Evolutionary conservation across 768 basidiomycete species (phyloP).

Genomic region (Termitomyces sp.): DNA sequence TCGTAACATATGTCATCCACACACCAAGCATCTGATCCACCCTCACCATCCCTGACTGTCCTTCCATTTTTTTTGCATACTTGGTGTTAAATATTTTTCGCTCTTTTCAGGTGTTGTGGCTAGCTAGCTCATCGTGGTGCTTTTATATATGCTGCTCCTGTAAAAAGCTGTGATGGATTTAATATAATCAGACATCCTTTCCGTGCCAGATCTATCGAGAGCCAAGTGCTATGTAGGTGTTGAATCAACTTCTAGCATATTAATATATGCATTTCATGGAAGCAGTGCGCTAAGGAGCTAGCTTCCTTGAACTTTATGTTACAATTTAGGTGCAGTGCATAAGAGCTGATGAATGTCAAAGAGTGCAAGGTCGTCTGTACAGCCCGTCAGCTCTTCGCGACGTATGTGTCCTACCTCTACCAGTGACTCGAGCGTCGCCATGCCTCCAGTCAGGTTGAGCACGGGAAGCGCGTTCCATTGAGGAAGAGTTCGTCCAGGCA

Average conservation of each 20-base stretch:
- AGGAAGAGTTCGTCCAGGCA: slow-evolving; percentile 56
- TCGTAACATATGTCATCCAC: neutral
- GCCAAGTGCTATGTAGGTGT: neutral
- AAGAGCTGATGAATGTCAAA: slow-evolving; percentile 25
- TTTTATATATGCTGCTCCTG: neutral
- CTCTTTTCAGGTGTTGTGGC: neutral
- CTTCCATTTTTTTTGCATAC: neutral
- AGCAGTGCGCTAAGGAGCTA: neutral
- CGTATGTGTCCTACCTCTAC: slow-evolving; percentile 30
- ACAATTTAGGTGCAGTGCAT: slow-evolving; percentile 14
- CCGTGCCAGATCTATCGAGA: neutral
- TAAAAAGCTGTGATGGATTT: neutral
- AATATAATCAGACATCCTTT: neutral
- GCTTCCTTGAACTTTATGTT: neutral
- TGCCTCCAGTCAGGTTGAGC: slow-evolving; percentile 60
- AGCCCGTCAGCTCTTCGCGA: slow-evolving; percentile 31
- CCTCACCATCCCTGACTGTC: neutral
- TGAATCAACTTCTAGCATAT: neutral
- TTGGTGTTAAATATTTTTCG: neutral
- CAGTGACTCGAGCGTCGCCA: slow-evolving; percentile 35
- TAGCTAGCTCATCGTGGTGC: neutral
- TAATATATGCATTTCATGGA: too few species aligned
- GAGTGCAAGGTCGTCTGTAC: slow-evolving; percentile 19
- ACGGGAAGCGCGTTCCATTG: slow-evolving; percentile 56
- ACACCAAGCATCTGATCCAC: neutral